phyloP scores from a whole-genome alignment of 208 protist species.

The Blechomonas ayalai region DNA sequence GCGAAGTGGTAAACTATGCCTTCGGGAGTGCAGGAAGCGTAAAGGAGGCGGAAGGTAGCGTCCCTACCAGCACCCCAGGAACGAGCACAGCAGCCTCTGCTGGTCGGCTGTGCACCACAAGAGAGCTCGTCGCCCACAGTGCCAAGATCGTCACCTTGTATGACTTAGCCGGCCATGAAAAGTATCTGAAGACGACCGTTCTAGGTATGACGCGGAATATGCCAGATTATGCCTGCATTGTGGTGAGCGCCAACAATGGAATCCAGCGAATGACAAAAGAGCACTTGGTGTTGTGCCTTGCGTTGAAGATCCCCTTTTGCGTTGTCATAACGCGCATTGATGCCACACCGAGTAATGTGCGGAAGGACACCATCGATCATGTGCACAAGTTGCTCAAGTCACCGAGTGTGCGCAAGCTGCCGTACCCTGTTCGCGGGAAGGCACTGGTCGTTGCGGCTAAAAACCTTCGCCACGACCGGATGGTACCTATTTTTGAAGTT shows the following conservation, averaged over 20 bases:
- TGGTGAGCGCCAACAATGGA: conserved; percentile 90
- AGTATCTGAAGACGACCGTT: conserved; percentile 98
- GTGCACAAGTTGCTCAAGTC: conserved; percentile 93
- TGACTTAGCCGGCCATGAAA: conserved; percentile 97
- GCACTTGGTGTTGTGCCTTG: conserved; percentile 94
- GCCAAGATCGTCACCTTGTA: conserved; percentile 95
- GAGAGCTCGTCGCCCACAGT: conserved; percentile 70
- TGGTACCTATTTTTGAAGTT: conserved; percentile 89
- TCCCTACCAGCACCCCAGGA: conserved; percentile 3
- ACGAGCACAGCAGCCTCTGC: background rate
- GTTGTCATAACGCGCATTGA: conserved; percentile 97
- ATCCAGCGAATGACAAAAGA: conserved; percentile 95
- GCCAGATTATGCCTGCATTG: conserved; percentile 94
- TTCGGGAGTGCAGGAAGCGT: conserved; percentile 3
- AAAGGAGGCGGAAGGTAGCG: conserved; percentile 6
- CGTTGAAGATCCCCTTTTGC: conserved; percentile 95
- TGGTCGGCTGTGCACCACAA: conserved; percentile 34
- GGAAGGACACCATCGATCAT: conserved; percentile 78
- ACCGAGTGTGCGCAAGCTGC: conserved; percentile 90
- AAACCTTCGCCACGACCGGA: conserved; percentile 84
- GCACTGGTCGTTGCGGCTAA: conserved; percentile 92
- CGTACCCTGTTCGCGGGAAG: conserved; percentile 73
- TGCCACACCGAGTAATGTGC: conserved; percentile 89
- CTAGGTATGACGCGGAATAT: conserved; percentile 94
- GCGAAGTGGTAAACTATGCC: conserved; percentile 89